phyloP scores from a whole-genome alignment of 768 basidiomycete species.

The Trametes sanguinea region DNA sequence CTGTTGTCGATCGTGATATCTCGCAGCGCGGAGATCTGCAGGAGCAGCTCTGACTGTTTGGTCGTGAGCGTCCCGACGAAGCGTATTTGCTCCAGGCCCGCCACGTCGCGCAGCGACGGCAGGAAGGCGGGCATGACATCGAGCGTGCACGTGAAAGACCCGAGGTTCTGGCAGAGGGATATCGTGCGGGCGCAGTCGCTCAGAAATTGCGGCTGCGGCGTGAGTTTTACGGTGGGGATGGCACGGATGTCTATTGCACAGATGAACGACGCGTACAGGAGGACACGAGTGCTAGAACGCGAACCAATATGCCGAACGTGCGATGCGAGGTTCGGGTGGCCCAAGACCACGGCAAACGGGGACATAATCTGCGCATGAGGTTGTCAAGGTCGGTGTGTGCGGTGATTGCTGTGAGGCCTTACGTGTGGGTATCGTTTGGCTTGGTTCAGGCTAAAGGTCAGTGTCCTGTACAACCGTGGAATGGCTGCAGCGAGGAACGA shows the following conservation, averaged over 20 bases:
- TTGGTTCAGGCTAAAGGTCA: slow-evolving; percentile 57
- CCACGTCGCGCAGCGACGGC: slow-evolving; percentile 45
- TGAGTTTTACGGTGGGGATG: slow-evolving; percentile 44
- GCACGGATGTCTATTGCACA: slow-evolving; percentile 48
- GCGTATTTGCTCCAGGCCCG: slow-evolving; percentile 48
- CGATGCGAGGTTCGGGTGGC: slow-evolving; percentile 53
- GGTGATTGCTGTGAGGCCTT: slow-evolving; percentile 15
- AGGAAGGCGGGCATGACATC: slow-evolving; percentile 54
- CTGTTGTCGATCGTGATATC: slow-evolving; percentile 56
- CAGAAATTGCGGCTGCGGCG: slow-evolving; percentile 45
- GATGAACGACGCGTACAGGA: slow-evolving; percentile 6
- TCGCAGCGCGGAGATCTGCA: slow-evolving; percentile 42
- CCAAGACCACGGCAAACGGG: slow-evolving; percentile 59
- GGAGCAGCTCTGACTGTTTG: slow-evolving; percentile 48
- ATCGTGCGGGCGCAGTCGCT: slow-evolving; percentile 53
- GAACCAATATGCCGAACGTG: slow-evolving; percentile 64
- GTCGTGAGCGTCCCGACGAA: slow-evolving; percentile 55
- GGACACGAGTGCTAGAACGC: slow-evolving; percentile 18
- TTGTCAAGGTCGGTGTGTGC: neutral
- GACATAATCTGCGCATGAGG: slow-evolving; percentile 44
- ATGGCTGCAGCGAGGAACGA: slow-evolving; percentile 66
- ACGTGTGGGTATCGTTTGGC: slow-evolving; percentile 60
- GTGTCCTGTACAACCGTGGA: slow-evolving; percentile 59
- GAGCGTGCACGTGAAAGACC: slow-evolving; percentile 55
- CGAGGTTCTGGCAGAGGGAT: slow-evolving; percentile 51